Percentiles rank a stretch among this genome's conserved stretches.
Evolutionary conservation across 2,329 filamentous ascomycete genomes (phyloP).

Genomic region (Thielaviopsis populi): DNA sequence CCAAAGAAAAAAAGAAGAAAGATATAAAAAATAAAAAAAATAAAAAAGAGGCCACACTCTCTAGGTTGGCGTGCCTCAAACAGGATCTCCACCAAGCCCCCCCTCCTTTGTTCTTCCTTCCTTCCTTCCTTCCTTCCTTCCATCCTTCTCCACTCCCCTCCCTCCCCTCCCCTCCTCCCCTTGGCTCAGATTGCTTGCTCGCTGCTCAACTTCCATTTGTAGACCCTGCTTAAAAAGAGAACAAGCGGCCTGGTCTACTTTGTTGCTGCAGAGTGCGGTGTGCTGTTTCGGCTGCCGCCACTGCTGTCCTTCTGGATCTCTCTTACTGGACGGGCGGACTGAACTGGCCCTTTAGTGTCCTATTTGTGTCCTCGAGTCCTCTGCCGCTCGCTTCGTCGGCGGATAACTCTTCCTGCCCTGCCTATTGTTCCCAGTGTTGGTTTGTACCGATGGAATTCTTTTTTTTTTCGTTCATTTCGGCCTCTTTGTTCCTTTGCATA

Average conservation of each 20-base stretch:
- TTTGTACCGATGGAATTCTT: neutral
- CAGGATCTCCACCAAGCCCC: neutral
- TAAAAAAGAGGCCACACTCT: neutral
- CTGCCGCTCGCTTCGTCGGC: neutral
- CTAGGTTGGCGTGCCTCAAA: neutral
- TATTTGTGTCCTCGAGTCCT: neutral
- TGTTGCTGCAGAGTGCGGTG: no score
- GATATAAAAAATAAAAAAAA: no score
- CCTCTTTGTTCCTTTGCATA: neutral
- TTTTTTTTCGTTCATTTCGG: neutral
- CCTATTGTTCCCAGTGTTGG: neutral
- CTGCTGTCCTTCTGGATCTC: no score
- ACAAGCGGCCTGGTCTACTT: neutral
- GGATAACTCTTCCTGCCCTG: neutral
- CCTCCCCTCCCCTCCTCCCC: neutral
- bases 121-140: conserved; percentile 9
- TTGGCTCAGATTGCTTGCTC: neutral
- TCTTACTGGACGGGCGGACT: neutral
- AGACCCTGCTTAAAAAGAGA: neutral
- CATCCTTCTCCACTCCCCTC: neutral
- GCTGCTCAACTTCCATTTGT: neutral
- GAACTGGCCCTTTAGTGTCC: neutral
- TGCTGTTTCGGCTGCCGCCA: no score
- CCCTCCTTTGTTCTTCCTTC: conserved; percentile 17
- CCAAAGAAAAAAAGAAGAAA: neutral